Conservation (phyloP, 225 moss, liverwort and hornwort genomes). For the Straminergon stramineum region DNA sequence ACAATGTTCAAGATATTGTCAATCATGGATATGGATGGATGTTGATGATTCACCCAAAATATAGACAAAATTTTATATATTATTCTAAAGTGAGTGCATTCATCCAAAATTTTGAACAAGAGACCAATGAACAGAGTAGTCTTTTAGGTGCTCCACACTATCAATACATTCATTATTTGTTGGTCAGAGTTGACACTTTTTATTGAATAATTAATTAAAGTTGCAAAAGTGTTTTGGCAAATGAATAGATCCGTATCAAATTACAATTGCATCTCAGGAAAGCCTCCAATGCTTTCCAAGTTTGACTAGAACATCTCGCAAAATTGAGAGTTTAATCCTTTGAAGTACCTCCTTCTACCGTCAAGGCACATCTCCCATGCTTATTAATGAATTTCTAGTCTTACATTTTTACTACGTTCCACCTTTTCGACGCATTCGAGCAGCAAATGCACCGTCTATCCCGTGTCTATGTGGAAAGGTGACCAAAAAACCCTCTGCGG, state of each 20-base stretch:
- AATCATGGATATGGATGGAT: neutral
- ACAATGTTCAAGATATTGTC: neutral
- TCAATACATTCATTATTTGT: neutral
- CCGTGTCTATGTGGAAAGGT: slow-evolving; percentile 56
- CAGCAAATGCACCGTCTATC: slow-evolving; percentile 75
- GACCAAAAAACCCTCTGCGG: slow-evolving; percentile 47
- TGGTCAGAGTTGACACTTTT: neutral
- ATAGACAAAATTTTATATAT: neutral
- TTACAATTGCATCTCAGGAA: neutral
- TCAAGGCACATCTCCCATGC: neutral
- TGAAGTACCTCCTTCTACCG: neutral
- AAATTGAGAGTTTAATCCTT: neutral
- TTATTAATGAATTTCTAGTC: neutral
- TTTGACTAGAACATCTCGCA: neutral
- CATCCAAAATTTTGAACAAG: neutral
- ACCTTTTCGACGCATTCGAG: slow-evolving; percentile 43
- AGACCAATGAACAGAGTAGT: fast-evolving
- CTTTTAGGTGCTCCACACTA: neutral
- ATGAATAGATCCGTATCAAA: neutral
- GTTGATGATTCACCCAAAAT: neutral
- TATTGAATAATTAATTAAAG: neutral
- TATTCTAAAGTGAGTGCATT: neutral
- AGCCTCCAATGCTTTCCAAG: neutral
- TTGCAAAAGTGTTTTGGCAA: fast-evolving
- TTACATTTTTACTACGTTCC: neutral